Percentiles rank a stretch among this genome's conserved stretches.
phyloP scores from a whole-genome alignment of 371 early-diverging fungal genomes.

The Actinomucor elegans region DNA sequence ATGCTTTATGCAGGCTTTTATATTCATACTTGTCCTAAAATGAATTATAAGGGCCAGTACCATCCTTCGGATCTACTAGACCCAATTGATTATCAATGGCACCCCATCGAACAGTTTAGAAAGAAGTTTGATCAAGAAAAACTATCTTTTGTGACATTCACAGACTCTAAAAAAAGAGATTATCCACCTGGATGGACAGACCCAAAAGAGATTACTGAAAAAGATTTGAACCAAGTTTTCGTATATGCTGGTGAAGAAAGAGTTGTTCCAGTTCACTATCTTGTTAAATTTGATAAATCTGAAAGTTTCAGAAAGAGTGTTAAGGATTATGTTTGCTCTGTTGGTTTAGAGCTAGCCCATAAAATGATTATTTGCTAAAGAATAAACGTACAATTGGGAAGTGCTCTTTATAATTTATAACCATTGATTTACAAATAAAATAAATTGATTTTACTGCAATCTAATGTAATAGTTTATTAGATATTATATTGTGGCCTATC shows the following conservation, averaged over 20 bases:
- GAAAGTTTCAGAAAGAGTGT: background rate
- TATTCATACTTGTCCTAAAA: conserved; percentile 87
- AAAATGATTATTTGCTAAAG: conserved; percentile 17
- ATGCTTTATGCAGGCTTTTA: conserved; percentile 72
- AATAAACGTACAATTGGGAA: too few relatives aligned
- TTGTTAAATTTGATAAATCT: conserved; percentile 4
- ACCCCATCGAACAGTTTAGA: conserved; percentile 20
- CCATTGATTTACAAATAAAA: too few relatives aligned
- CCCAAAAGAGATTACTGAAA: conserved; percentile 5
- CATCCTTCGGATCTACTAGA: conserved; percentile 83
- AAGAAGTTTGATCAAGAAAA: conserved; percentile 6
- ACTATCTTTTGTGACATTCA: conserved; percentile 20
- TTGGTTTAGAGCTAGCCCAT: conserved; percentile 17
- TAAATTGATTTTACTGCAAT: too few relatives aligned
- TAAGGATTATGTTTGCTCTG: conserved; percentile 20
- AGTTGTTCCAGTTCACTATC: conserved; percentile 5
- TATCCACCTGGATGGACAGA: conserved; percentile 23
- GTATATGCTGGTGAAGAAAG: conserved; percentile 8
- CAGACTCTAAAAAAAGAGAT: background rate
- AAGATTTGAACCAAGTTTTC: conserved; percentile 5
- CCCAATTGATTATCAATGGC: conserved; percentile 49
- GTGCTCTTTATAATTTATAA: too few relatives aligned
- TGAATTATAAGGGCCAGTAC: conserved; percentile 91
- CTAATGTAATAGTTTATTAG: too few relatives aligned
- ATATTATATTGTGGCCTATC: too few relatives aligned